Conservation (phyloP, 305 asterid species). For the Fraxinus angustifolia region DNA sequence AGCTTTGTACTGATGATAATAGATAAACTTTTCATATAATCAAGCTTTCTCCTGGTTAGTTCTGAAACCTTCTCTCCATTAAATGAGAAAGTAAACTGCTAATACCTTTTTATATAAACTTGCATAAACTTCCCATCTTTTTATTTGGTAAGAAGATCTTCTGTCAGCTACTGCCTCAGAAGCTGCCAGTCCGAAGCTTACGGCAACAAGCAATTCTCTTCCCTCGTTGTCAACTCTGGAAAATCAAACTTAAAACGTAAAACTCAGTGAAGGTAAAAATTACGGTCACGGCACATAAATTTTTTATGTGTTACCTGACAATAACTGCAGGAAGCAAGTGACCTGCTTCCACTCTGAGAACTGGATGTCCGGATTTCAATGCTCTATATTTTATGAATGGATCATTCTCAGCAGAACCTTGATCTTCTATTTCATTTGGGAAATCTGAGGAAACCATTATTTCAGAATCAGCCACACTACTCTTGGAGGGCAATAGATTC, state of each 20-base stretch:
- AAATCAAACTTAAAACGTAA: slow-evolving; percentile 27
- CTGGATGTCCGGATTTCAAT: slow-evolving; percentile 92
- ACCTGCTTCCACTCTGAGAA: slow-evolving; percentile 92
- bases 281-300: slow-evolving; percentile 19
- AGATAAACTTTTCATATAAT: not conserved
- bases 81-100: not conserved
- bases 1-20: not conserved
- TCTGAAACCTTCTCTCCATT: slow-evolving; percentile 11
- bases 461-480: slow-evolving; percentile 44
- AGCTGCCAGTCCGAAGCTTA: slow-evolving; percentile 74
- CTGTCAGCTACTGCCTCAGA: slow-evolving; percentile 86
- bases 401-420: slow-evolving; percentile 49
- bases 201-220: slow-evolving; percentile 94
- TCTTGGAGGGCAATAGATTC: slow-evolving; percentile 50
- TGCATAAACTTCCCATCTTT: slow-evolving; percentile 92
- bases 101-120: slow-evolving; percentile 76
- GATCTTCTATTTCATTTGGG: slow-evolving; percentile 55
- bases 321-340: slow-evolving; percentile 92
- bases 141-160: slow-evolving; percentile 70
- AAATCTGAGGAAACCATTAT: slow-evolving; percentile 37
- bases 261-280: slow-evolving; percentile 19
- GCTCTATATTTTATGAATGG: slow-evolving; percentile 49
- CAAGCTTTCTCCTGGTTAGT: slow-evolving; percentile 3
- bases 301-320: slow-evolving; percentile 56
- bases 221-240: slow-evolving; percentile 74